Conservation (phyloP, 2,329 filamentous ascomycete species). For the Aspergillus ochraceus region DNA sequence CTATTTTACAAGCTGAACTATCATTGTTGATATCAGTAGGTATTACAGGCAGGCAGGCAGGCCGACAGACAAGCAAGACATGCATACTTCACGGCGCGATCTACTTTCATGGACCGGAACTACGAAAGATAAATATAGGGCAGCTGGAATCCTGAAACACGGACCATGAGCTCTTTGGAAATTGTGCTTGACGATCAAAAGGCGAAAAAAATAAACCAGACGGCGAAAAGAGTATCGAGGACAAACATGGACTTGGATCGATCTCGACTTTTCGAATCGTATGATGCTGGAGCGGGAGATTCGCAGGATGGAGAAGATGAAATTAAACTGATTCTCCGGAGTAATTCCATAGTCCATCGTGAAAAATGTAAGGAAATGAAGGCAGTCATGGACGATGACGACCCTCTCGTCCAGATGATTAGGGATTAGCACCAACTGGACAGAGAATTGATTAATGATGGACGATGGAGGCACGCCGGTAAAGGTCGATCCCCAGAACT, state of each 20-base stretch:
- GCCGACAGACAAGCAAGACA: too few relatives aligned
- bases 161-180: constrained; percentile 20
- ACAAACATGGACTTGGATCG: neutral
- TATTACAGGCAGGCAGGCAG: too few relatives aligned
- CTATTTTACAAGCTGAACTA: neutral
- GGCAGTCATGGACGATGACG: too few relatives aligned
- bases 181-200: constrained; percentile 13
- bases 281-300: too few relatives aligned
- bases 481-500: neutral
- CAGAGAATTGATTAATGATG: neutral
- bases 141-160: constrained; percentile 15
- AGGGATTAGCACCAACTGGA: neutral
- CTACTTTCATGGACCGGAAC: too few relatives aligned
- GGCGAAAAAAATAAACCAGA: neutral
- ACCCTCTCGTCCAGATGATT: neutral
- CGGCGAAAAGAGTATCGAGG: neutral
- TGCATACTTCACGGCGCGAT: too few relatives aligned
- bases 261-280: neutral
- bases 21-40: too few relatives aligned
- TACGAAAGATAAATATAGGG: neutral
- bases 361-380: too few relatives aligned
- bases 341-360: too few relatives aligned
- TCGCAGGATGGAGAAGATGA: too few relatives aligned
- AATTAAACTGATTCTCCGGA: too few relatives aligned
- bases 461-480: neutral